phyloP scores from a whole-genome alignment of 768 basidiomycete genomes.

The Xerocomellus intermedius region DNA sequence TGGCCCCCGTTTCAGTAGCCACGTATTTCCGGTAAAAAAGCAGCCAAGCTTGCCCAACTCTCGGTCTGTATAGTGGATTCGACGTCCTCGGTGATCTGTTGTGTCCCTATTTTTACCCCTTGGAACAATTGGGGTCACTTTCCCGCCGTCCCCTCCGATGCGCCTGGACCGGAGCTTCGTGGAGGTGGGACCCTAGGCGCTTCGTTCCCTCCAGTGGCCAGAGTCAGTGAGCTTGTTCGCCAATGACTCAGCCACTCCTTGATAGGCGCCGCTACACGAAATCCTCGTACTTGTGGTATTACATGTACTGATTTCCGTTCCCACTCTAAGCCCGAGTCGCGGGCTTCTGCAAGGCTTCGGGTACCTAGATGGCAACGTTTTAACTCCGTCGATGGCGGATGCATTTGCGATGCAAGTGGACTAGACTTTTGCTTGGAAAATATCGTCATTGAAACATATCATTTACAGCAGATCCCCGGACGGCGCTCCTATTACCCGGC shows the following conservation, averaged over 20 bases:
- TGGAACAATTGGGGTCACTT: background rate
- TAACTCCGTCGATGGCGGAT: slow-evolving; percentile 31
- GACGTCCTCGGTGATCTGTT: slow-evolving; percentile 4
- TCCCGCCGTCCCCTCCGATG: background rate
- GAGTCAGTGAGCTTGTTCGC: background rate
- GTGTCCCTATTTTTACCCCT: slow-evolving; percentile 4
- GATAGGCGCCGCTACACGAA: slow-evolving; percentile 2
- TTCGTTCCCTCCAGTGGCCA: background rate
- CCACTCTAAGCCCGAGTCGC: slow-evolving; percentile 21
- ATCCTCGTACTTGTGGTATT: slow-evolving; percentile 4
- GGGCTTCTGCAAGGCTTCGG: slow-evolving; percentile 12
- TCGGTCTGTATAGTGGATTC: background rate
- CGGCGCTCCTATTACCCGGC: background rate
- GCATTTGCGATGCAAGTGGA: slow-evolving; percentile 12
- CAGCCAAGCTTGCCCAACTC: background rate
- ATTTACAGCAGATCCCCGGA: background rate
- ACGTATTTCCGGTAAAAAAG: slow-evolving; percentile 4
- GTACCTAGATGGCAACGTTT: slow-evolving; percentile 6
- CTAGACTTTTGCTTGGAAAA: background rate
- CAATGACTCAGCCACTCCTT: slow-evolving; percentile 3
- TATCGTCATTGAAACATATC: slow-evolving; percentile 1
- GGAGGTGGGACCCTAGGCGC: background rate
- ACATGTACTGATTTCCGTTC: slow-evolving; percentile 7
- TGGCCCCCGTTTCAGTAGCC: background rate
- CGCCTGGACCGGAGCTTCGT: background rate